Evolutionary conservation across 129 eudicot genomes (phyloP).

Genomic region (Flaveria linearis): DNA sequence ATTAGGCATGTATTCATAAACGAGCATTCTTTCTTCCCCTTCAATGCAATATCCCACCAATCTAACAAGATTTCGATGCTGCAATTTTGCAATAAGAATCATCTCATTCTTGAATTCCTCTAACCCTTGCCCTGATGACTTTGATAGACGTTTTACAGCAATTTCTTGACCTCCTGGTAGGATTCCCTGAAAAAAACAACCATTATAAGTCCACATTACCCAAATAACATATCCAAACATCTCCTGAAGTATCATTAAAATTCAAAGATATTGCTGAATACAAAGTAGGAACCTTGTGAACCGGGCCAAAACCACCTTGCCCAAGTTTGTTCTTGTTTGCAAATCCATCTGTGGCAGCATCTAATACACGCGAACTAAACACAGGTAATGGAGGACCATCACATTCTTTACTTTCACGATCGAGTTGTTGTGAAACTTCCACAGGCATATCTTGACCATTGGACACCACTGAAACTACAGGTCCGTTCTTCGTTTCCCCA

Average conservation of each 20-base stretch:
- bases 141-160: slow-evolving; percentile 79
- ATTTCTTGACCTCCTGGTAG: slow-evolving; percentile 60
- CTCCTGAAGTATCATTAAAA: neutral
- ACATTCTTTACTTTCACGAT: slow-evolving; percentile 42
- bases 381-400: slow-evolving; percentile 50
- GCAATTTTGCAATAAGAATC: slow-evolving; percentile 64
- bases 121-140: slow-evolving; percentile 69
- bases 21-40: slow-evolving; percentile 66
- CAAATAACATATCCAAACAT: neutral
- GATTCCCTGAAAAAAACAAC: slow-evolving; percentile 51
- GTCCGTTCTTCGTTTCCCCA: slow-evolving; percentile 14
- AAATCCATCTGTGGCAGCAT: slow-evolving; percentile 57
- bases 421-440: slow-evolving; percentile 43
- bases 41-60: slow-evolving; percentile 70
- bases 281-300: slow-evolving; percentile 60
- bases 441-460: slow-evolving; percentile 38
- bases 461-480: slow-evolving; percentile 22
- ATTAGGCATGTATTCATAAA: slow-evolving; percentile 81
- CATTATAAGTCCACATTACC: neutral
- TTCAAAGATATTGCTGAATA: neutral
- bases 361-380: slow-evolving; percentile 42
- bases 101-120: slow-evolving; percentile 76
- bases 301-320: slow-evolving; percentile 92
- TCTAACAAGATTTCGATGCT: slow-evolving; percentile 87
- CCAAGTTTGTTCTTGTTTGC: slow-evolving; percentile 69